Evolutionary conservation across 768 basidiomycete genomes (phyloP).

Genomic region (Tricholoma sp.): DNA sequence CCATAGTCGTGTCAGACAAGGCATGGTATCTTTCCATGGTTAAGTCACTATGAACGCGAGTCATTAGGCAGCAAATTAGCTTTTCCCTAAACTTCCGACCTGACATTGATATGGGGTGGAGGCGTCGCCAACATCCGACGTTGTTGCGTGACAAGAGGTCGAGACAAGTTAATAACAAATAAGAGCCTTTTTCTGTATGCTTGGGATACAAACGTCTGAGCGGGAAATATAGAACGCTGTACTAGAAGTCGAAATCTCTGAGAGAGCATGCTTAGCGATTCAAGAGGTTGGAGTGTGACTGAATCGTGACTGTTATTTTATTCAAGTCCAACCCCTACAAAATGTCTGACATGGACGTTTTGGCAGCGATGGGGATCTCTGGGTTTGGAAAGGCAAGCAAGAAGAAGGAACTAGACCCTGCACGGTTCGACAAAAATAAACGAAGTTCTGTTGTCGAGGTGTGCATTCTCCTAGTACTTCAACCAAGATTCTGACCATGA

Average conservation of each 20-base stretch:
- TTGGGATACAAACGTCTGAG: background rate
- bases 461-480: constrained; percentile 4
- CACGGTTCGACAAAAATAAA: constrained; percentile 75
- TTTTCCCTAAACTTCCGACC: constrained; percentile 30
- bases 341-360: constrained; percentile 57
- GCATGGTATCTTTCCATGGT: constrained; percentile 62
- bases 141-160: constrained; percentile 3
- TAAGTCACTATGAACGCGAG: constrained; percentile 32
- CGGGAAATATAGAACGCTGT: background rate
- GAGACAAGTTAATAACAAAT: background rate
- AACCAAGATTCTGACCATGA: background rate
- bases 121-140: constrained; percentile 43
- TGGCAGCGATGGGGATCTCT: constrained; percentile 79
- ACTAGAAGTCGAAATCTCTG: background rate
- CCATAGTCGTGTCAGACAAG: constrained; percentile 76
- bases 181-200: background rate
- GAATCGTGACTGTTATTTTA: background rate
- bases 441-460: constrained; percentile 41
- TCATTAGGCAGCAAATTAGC: background rate
- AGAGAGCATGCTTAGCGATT: background rate
- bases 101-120: constrained; percentile 50
- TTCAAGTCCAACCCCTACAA: background rate
- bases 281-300: background rate
- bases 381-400: constrained; percentile 75
- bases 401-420: constrained; percentile 65